A percentile compares a stretch with the other conserved stretches of the same genome.
phyloP scores from a whole-genome alignment of 1,139 yeast genomes.

The Kodamaea derodonti region DNA sequence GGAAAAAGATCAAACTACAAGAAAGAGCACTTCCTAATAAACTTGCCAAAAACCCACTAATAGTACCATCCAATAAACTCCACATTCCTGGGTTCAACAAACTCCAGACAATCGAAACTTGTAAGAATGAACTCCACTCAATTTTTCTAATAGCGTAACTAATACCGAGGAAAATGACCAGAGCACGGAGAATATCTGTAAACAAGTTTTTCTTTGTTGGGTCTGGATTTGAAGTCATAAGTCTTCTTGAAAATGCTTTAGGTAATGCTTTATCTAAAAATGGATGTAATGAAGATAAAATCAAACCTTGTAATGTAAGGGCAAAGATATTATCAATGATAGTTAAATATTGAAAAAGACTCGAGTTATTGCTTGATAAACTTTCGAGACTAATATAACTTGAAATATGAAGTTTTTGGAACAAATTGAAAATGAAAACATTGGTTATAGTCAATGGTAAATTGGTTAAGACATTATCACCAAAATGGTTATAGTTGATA shows the following conservation, averaged over 20 bases:
- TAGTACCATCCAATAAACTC: slow-evolving; percentile 74
- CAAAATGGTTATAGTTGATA: slow-evolving; percentile 45
- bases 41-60: slow-evolving; percentile 58
- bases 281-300: slow-evolving; percentile 64
- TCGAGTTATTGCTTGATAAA: slow-evolving; percentile 7
- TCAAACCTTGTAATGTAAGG: slow-evolving; percentile 48
- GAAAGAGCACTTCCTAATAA: slow-evolving; percentile 38
- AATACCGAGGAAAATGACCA: slow-evolving; percentile 77
- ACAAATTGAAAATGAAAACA: slow-evolving; percentile 28
- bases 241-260: slow-evolving; percentile 20
- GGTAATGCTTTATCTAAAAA: slow-evolving; percentile 51
- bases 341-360: background rate
- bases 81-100: slow-evolving; percentile 76
- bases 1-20: slow-evolving; percentile 33
- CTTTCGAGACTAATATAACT: background rate
- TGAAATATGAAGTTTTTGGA: slow-evolving; percentile 26
- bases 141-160: slow-evolving; percentile 78
- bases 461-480: slow-evolving; percentile 9
- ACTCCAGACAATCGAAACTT: slow-evolving; percentile 74
- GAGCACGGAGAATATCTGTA: slow-evolving; percentile 49
- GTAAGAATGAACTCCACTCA: slow-evolving; percentile 74
- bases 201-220: slow-evolving; percentile 28
- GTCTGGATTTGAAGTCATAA: slow-evolving; percentile 21
- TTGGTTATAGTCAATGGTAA: slow-evolving; percentile 33
- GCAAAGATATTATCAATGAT: slow-evolving; percentile 26